Conservation (phyloP, 2,329 filamentous ascomycete genomes). For the Ilyonectria robusta region DNA sequence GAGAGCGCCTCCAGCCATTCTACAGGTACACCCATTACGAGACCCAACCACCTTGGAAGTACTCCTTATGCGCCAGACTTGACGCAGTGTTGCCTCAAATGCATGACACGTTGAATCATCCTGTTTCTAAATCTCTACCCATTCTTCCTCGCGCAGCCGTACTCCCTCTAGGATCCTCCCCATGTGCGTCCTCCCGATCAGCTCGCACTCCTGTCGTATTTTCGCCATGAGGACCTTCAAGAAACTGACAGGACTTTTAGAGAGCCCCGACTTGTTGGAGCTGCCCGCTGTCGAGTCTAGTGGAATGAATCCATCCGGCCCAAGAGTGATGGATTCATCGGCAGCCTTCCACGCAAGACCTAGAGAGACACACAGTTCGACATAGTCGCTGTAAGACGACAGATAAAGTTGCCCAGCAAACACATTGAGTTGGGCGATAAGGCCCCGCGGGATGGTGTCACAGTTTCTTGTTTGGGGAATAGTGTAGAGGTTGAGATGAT, state of each 20-base stretch:
- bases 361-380: conserved; percentile 63
- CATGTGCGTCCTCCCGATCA: conserved; percentile 59
- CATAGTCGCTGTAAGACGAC: conserved; percentile 67
- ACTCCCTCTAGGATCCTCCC: conserved; percentile 52
- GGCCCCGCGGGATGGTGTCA: conserved; percentile 20
- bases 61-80: too few species aligned
- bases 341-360: conserved; percentile 58
- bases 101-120: too few species aligned
- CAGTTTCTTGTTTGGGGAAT: conserved; percentile 12
- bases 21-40: too few species aligned
- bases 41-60: too few species aligned
- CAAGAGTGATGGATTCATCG: conserved; percentile 42
- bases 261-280: conserved; percentile 43
- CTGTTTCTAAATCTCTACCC: background rate
- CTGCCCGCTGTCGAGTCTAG: background rate
- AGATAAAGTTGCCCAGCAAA: conserved; percentile 80
- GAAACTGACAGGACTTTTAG: conserved; percentile 55
- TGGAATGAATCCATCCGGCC: conserved; percentile 54
- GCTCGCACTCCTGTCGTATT: conserved; percentile 55
- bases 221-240: conserved; percentile 53
- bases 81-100: too few species aligned
- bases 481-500: conserved; percentile 38
- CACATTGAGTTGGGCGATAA: conserved; percentile 69
- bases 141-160: background rate
- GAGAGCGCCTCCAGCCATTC: too few species aligned